Percentiles rank a stretch among this genome's conserved stretches.
phyloP scores from a whole-genome alignment of 305 asterid species.

The Fraxinus dipetala region DNA sequence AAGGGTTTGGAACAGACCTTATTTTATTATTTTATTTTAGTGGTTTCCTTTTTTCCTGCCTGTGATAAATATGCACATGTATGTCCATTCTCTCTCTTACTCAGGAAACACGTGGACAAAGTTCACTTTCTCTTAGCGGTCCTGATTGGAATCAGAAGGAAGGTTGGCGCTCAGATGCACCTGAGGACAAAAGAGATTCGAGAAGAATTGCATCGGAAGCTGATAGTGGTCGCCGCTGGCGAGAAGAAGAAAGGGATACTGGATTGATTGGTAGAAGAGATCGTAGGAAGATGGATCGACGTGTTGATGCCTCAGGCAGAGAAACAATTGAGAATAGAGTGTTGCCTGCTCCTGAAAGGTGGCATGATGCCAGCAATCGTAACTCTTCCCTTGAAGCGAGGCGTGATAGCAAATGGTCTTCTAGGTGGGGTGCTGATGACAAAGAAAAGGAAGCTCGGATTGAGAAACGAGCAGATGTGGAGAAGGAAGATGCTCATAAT shows the following conservation, averaged over 20 bases:
- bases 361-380: conserved; percentile 70
- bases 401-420: conserved; percentile 93
- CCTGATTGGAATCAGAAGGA: conserved; percentile 81
- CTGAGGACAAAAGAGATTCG: conserved; percentile 86
- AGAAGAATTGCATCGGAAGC: conserved; percentile 58
- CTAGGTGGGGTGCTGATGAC: conserved; percentile 98
- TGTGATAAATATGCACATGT: not conserved
- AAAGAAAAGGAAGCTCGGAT: conserved; percentile 77
- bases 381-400: conserved; percentile 66
- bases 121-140: conserved; percentile 79
- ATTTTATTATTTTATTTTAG: not conserved
- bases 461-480: conserved; percentile 65
- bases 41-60: not conserved
- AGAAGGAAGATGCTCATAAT: conserved; percentile 65
- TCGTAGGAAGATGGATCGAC: conserved; percentile 81
- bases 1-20: not conserved
- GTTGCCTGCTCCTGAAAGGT: conserved; percentile 59
- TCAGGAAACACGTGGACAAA: conserved; percentile 82
- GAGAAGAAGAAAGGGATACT: conserved; percentile 99
- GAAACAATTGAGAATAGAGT: conserved; percentile 65
- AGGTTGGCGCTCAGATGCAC: conserved; percentile 63
- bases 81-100: conserved; percentile 5
- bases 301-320: conserved; percentile 63
- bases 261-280: conserved; percentile 91
- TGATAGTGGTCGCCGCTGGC: conserved; percentile 95